Conservation (phyloP, 768 basidiomycete species). For the Suillus variegatus region DNA sequence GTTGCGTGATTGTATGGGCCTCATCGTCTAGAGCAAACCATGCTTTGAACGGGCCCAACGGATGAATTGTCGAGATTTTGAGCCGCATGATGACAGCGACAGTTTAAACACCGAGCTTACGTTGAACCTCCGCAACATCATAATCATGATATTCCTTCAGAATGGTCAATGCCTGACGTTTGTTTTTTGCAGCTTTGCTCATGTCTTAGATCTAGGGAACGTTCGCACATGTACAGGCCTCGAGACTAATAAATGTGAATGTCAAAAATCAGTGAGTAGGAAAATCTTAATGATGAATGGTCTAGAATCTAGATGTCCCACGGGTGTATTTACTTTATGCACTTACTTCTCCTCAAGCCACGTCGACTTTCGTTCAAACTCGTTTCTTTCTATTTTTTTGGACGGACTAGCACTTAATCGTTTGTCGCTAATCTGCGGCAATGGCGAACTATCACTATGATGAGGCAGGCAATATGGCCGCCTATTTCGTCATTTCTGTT, state of each 20-base stretch:
- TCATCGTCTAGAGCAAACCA: conserved; percentile 47
- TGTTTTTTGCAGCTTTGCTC: not conserved
- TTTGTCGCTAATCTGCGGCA: conserved; percentile 19
- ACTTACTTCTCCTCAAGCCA: conserved; percentile 8
- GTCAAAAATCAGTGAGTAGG: not conserved
- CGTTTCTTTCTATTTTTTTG: not conserved
- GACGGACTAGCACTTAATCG: not conserved
- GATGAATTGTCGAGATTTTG: conserved; percentile 47
- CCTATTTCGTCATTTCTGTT: conserved; percentile 90
- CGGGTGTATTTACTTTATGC: conserved; percentile 8
- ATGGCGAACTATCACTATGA: conserved; percentile 89
- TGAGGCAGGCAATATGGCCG: conserved; percentile 82
- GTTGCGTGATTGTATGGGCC: conserved; percentile 9
- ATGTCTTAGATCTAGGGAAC: too few species aligned
- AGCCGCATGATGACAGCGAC: conserved; percentile 44
- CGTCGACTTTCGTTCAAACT: conserved; percentile 14
- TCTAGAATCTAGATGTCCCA: conserved; percentile 4
- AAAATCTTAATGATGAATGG: not conserved
- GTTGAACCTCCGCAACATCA: not conserved
- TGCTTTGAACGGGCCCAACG: conserved; percentile 50
- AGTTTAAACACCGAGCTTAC: not conserved
- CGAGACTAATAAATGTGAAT: too few species aligned
- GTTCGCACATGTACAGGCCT: not conserved
- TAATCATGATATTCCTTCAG: too few species aligned
- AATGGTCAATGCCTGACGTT: too few species aligned